phyloP scores from a whole-genome alignment of 2,329 filamentous ascomycete genomes.

The Colletotrichum liaoningense region DNA sequence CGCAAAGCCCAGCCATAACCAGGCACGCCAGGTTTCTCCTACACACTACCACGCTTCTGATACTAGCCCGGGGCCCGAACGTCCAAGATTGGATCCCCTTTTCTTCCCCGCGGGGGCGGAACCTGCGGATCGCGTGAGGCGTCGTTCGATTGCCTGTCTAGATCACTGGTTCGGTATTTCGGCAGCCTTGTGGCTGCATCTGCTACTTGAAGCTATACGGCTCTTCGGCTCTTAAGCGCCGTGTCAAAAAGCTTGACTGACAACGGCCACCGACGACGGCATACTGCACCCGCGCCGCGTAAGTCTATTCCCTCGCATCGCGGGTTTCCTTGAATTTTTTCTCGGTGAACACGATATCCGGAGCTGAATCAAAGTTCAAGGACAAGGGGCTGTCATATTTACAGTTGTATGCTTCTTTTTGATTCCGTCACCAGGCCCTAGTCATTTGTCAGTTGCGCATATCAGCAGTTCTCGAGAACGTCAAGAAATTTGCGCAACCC shows the following conservation, averaged over 20 bases:
- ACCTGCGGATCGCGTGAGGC: slow-evolving; percentile 1
- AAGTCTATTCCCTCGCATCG: background rate
- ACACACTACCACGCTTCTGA: slow-evolving; percentile 24
- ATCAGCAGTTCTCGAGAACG: background rate
- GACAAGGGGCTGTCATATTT: background rate
- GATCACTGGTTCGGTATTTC: slow-evolving; percentile 2
- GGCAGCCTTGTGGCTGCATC: slow-evolving; percentile 9
- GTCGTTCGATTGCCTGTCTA: background rate
- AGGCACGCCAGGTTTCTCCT: slow-evolving; percentile 1
- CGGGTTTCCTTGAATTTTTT: background rate
- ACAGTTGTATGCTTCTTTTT: background rate
- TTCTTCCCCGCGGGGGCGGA: slow-evolving; percentile 10
- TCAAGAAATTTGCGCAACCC: slow-evolving; percentile 5
- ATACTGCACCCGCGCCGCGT: background rate
- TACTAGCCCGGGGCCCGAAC: slow-evolving; percentile 23
- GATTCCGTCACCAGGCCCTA: background rate
- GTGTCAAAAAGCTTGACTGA: background rate
- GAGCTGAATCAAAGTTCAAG: background rate
- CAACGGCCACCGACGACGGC: slow-evolving; percentile 16
- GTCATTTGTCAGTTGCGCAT: slow-evolving; percentile 6
- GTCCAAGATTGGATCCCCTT: slow-evolving; percentile 3
- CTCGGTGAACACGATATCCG: slow-evolving; percentile 11
- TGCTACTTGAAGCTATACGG: background rate
- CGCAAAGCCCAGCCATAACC: background rate
- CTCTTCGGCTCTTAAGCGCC: background rate